Base-by-base conservation (phyloP, 1,284 basidiomycete genomes). In the Marasmius fiardii region DNA sequence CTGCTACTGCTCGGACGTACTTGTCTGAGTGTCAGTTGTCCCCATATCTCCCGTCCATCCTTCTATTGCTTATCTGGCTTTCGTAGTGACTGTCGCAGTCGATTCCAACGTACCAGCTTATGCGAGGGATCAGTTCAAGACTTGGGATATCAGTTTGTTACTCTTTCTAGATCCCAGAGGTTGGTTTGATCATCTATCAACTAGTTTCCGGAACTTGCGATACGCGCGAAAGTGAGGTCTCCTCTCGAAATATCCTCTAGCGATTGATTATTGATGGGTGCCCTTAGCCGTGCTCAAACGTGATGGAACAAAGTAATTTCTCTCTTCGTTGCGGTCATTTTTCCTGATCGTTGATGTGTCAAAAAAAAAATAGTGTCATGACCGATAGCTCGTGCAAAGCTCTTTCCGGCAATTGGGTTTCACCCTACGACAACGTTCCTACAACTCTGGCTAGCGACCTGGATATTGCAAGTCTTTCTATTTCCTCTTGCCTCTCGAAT, bases 351-450 rank as follows among this genome's bases (percentile, higher is more conserved):
- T 50, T 12, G 5, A 2, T 37, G 12, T 8, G n/a, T 37, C 5
- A 2, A 5, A 11, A n/a, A 7, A 16, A 41, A 8, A 37, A 21
- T 23, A 60, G 59, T 59, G 79, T 81, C 28, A 73, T 76, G 10
- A 73, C 71, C 1, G 68, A 71, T 61, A 68, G 64, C 56, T 62
- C 69, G 12, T 82, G 80, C 61, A 63, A 63, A 11, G 65, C 75
- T 1, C 77, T 73, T 18, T 79, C 77, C 8, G 80, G 79, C 5
- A 65, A 71, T n/a, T 82, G 80, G 80, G 71, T 79, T 2, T 80
- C 78, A 4, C 74, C 77, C 10, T 81, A 79, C 59, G 81, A 82
- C 59, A 65, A 66, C 48, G 73, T 79, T 16, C 50, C 72, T 2
- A 79, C 77, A 24, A 74, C 64, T 6, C 56, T 72, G 16, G 71